These are phyloP conservation scores for Uronychia binucleata DNA, from an alignment of 73 alveolate species.

Conservation along the genomic window DNA sequence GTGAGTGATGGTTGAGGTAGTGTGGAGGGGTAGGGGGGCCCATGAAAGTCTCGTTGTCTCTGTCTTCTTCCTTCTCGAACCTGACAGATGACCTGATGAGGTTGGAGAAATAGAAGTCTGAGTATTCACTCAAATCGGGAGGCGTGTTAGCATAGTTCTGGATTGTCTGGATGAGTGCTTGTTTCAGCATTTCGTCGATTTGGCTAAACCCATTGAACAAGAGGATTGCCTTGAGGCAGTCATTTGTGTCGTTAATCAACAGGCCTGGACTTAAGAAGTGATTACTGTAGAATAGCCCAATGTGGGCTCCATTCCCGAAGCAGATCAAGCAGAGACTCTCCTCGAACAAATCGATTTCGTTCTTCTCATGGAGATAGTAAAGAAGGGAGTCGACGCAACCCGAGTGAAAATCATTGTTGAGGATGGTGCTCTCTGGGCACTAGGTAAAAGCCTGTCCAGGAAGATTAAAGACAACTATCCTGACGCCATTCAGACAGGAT, in stretches of 20 bases:
- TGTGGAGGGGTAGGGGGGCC: no score
- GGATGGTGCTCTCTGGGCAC: neutral
- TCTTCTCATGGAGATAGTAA: conserved; percentile 31
- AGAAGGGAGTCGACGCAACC: conserved; percentile 32
- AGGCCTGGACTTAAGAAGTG: conserved; percentile 2
- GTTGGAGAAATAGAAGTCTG: conserved; percentile 22
- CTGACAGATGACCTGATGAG: conserved; percentile 15
- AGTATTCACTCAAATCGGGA: conserved; percentile 7
- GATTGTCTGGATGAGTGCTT: conserved; percentile 22
- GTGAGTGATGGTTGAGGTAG: no score
- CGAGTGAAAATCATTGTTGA: conserved; percentile 24
- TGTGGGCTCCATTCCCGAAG: conserved; percentile 47
- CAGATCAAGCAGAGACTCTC: conserved; percentile 36
- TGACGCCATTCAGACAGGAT: neutral
- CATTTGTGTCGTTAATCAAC: conserved; percentile 42
- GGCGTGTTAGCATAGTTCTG: conserved; percentile 19
- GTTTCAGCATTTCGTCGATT: conserved; percentile 26
- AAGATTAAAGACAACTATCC: conserved; percentile 27
- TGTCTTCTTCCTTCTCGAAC: no score
- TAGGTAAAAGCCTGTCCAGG: conserved; percentile 45
- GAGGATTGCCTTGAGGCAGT: conserved; percentile 22
- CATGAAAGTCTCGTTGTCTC: no score
- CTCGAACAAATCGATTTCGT: neutral
- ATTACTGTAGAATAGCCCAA: conserved; percentile 26
- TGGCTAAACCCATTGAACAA: conserved; percentile 31